Base-by-base conservation (phyloP, 2,329 filamentous ascomycete genomes). In the Pyrenophora graminea region DNA sequence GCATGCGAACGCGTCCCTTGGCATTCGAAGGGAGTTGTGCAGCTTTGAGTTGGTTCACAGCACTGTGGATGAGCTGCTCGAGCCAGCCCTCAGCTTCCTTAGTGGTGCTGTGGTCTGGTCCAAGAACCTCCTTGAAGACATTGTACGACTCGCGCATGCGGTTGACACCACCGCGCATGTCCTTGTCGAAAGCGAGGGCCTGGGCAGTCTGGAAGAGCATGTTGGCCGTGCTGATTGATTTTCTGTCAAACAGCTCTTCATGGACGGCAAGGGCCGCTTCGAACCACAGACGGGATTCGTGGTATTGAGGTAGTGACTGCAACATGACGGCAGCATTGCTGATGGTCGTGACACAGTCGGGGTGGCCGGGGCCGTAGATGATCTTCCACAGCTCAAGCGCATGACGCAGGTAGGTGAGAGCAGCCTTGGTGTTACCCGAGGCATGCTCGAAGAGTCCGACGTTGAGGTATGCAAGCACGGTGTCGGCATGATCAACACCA, bases 271-370 rank as follows among this genome's bases (percentile, higher is more conserved):
- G 85, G 8, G 92, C 95, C 59, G 91, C 88, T 75, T 97, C 94
- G 70, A 99, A 99, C 94, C 94, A 99, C 56, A 93, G 82, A 44
- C 94, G 88, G 39, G 93, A 97, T 76, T 96, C 91, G 65, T 93
- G 88, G 78, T 96, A 99, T 55, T 89, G 87, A 80, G 97, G 96
- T 64, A 97, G 83, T 48, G 91, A 87, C 76, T 99, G 94, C 51
- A 99, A 85, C 94, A 99, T 99, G 53, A 99, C 94, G 6, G 94
- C 94, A 17, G 91, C 93, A 69, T 99, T 99, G 83, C 97, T 99
- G 76, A 97, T 88, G 13, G 94, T 97, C 7, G 95, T 99, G 76
- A 99, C 97, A 7, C 91, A 96, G 76, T 99, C 94, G 3, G 94
- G 94, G 76, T 99, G 94, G 66, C 91, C 89, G 25, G 88, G 80